Evolutionary conservation across 768 basidiomycete species (phyloP).

Genomic region (Steccherinum ochraceum): DNA sequence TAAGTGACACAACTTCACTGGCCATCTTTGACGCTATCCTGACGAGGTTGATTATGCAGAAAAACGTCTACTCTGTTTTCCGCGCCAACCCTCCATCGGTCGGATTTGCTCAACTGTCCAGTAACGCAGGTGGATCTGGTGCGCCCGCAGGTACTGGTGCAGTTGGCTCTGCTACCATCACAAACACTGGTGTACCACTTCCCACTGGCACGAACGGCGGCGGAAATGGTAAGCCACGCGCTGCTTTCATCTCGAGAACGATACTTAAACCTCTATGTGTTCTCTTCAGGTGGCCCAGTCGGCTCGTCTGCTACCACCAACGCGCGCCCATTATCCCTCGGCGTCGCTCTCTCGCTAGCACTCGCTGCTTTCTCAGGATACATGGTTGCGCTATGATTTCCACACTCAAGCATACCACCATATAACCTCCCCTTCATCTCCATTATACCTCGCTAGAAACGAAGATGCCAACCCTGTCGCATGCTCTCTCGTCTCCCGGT

Average conservation of each 20-base stretch:
- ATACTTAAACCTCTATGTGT: not conserved
- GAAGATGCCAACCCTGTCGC: no score
- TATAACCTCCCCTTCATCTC: no score
- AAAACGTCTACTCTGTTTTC: slow-evolving; percentile 53
- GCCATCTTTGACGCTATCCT: not conserved
- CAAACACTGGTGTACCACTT: slow-evolving; percentile 12
- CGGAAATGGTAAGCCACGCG: not conserved
- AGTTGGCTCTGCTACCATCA: slow-evolving; percentile 13
- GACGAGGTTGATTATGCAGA: slow-evolving; percentile 23
- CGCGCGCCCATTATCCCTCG: not conserved
- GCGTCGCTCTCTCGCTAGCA: not conserved
- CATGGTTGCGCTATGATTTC: not conserved
- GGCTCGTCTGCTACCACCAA: not conserved
- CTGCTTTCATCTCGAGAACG: not conserved
- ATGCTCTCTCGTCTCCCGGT: no score
- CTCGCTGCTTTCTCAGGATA: not conserved
- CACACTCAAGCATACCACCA: no score
- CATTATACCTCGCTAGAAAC: no score
- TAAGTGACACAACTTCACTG: slow-evolving; percentile 31
- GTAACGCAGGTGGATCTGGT: slow-evolving; percentile 19
- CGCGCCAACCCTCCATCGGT: slow-evolving; percentile 40
- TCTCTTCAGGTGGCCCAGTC: not conserved
- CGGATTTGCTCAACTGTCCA: slow-evolving; percentile 42
- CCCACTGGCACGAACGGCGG: slow-evolving; percentile 12
- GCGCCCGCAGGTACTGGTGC: not conserved